These are phyloP conservation scores for Prunus persica DNA, from an alignment of 306 rosid species.

Conservation along the genomic window DNA sequence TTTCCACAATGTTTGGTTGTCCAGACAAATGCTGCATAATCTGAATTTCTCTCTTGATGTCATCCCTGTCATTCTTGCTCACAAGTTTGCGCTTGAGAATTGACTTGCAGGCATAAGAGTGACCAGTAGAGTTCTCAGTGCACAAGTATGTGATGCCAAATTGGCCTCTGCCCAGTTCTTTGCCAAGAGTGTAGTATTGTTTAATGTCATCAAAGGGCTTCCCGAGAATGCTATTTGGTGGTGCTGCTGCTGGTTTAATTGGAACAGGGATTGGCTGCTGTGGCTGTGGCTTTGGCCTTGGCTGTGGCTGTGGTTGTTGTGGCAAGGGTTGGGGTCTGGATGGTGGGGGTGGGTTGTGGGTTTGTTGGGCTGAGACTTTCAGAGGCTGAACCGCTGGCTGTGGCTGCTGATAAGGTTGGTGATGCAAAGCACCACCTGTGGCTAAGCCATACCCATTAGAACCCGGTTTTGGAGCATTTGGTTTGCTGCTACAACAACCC, in stretches of 20 bases:
- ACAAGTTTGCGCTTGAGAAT: conserved; percentile 78
- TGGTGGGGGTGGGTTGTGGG: conserved; percentile 27
- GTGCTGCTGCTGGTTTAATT: conserved; percentile 22
- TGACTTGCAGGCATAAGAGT: conserved; percentile 75
- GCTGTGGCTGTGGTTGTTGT: conserved; percentile 17
- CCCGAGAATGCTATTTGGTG: conserved; percentile 50
- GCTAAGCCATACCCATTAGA: conserved; percentile 23
- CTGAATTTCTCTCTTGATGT: conserved; percentile 80
- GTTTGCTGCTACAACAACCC: conserved; percentile 76
- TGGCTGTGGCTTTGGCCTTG: conserved; percentile 17
- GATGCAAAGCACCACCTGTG: conserved; percentile 12
- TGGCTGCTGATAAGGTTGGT: conserved; percentile 21
- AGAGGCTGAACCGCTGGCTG: conserved; percentile 25
- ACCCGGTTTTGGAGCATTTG: conserved; percentile 22
- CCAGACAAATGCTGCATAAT: conserved; percentile 93
- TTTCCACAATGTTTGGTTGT: conserved; percentile 76
- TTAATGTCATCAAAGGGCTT: conserved; percentile 67
- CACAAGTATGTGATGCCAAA: conserved; percentile 84
- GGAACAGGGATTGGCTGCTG: conserved; percentile 24
- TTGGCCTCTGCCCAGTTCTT: conserved; percentile 87
- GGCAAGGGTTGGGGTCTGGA: conserved; percentile 19
- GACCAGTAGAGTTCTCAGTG: conserved; percentile 60
- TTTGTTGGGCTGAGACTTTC: conserved; percentile 22
- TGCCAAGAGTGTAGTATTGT: conserved; percentile 60
- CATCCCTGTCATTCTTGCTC: conserved; percentile 59